A percentile compares a stretch with the other conserved stretches of the same genome.
Conservation (phyloP, 1,284 basidiomycete genomes). For the Phlebopus sp. region DNA sequence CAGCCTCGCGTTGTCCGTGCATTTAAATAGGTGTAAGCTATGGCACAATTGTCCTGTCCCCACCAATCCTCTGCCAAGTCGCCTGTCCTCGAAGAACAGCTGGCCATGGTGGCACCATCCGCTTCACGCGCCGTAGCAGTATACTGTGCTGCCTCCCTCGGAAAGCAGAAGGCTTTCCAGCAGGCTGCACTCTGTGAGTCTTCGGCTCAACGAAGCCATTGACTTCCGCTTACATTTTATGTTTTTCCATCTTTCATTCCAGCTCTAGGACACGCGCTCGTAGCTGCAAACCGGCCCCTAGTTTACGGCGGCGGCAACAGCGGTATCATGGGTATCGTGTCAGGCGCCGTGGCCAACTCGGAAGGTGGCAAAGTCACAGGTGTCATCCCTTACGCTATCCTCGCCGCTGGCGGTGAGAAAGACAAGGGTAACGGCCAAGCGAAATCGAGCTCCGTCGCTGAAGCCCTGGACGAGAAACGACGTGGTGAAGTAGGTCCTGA, state of each 20-base stretch:
- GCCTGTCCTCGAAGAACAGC: conserved; percentile 10
- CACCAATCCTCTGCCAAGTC: conserved; percentile 1
- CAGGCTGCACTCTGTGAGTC: conserved; percentile 71
- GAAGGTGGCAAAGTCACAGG: conserved; percentile 78
- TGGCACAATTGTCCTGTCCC: conserved; percentile 12
- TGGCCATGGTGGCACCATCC: conserved; percentile 31
- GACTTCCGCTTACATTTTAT: conserved; percentile 1
- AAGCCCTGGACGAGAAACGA: conserved; percentile 39
- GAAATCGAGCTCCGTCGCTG: conserved; percentile 25
- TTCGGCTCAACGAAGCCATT: not conserved
- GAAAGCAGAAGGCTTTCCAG: conserved; percentile 58
- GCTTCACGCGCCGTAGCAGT: conserved; percentile 58
- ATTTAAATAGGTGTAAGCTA: conserved; percentile 28
- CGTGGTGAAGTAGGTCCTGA: conserved; percentile 40
- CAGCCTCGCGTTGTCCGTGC: conserved; percentile 13
- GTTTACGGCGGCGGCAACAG: conserved; percentile 85
- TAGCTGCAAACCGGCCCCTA: conserved; percentile 58
- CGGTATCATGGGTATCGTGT: conserved; percentile 88
- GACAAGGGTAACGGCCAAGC: conserved; percentile 40
- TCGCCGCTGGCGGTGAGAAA: conserved; percentile 59
- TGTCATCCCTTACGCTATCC: conserved; percentile 77
- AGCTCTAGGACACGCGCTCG: conserved; percentile 78
- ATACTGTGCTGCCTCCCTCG: conserved; percentile 76
- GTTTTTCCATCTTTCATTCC: conserved; percentile 5
- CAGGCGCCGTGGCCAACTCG: conserved; percentile 58